phyloP scores from a whole-genome alignment of 768 basidiomycete species.

The Brasilioporus rufonigricans region DNA sequence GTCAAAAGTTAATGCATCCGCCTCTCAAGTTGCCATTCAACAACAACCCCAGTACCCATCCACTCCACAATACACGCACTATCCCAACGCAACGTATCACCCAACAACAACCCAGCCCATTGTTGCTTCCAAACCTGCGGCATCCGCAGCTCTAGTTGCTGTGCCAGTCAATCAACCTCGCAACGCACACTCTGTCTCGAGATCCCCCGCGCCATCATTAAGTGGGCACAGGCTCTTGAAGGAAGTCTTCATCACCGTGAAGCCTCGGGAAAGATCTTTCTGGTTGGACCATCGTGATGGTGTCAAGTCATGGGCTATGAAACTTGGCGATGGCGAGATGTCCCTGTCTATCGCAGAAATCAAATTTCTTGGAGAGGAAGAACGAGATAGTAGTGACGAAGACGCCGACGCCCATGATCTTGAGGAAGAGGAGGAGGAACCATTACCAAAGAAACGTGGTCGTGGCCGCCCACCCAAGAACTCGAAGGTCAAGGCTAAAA shows the following conservation, averaged over 20 bases:
- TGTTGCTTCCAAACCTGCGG: slow-evolving; percentile 18
- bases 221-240: slow-evolving; percentile 46
- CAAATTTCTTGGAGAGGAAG: slow-evolving; percentile 53
- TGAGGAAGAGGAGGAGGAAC: slow-evolving; percentile 42
- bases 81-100: slow-evolving; percentile 55
- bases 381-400: slow-evolving; percentile 55
- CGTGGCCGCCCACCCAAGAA: slow-evolving; percentile 35
- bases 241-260: slow-evolving; percentile 50
- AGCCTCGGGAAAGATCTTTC: slow-evolving; percentile 58
- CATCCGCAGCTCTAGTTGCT: slow-evolving; percentile 4
- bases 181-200: slow-evolving; percentile 31
- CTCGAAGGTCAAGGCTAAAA: slow-evolving; percentile 33
- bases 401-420: slow-evolving; percentile 47
- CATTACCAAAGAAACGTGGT: slow-evolving; percentile 41
- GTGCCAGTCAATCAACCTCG: slow-evolving; percentile 16
- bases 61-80: slow-evolving; percentile 42
- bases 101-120: slow-evolving; percentile 25
- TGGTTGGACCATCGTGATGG: slow-evolving; percentile 65
- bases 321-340: slow-evolving; percentile 56
- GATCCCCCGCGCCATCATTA: slow-evolving; percentile 31
- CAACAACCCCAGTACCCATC: slow-evolving; percentile 36
- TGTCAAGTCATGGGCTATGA: slow-evolving; percentile 71
- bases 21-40: slow-evolving; percentile 34
- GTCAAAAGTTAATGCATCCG: slow-evolving; percentile 21
- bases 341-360: slow-evolving; percentile 54